phyloP scores from a whole-genome alignment of 208 protist genomes.

The Trypanosoma boissoni region DNA sequence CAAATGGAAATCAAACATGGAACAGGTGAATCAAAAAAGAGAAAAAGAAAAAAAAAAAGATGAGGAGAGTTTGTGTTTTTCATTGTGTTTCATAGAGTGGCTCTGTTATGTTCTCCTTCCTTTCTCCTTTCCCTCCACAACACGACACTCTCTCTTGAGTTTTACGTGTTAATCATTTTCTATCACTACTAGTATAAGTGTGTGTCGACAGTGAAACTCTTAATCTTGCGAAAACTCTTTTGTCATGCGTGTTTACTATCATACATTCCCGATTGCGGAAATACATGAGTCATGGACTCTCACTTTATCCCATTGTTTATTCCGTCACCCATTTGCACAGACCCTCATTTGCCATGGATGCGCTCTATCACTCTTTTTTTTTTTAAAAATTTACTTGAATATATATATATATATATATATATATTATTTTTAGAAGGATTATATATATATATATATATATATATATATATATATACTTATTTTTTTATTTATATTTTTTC shows the following conservation, averaged over 20 bases:
- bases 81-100: slow-evolving; percentile 1
- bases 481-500: slow-evolving; percentile 25
- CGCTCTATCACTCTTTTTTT: not conserved
- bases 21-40: no score
- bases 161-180: no score
- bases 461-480: not conserved
- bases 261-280: no score
- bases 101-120: slow-evolving; percentile 10
- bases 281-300: no score
- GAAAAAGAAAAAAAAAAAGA: slow-evolving; percentile 20
- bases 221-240: no score
- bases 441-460: not conserved
- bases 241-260: no score
- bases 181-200: no score
- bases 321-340: no score
- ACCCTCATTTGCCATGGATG: not conserved
- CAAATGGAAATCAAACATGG: not conserved
- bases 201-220: no score
- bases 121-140: no score
- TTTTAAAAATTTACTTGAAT: slow-evolving; percentile 16
- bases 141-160: no score
- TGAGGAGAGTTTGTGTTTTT: not conserved
- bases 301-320: no score
- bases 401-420: slow-evolving; percentile 21
- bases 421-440: not conserved